phyloP scores from a whole-genome alignment of 2,329 filamentous ascomycete genomes.

The Neonectria faginata region DNA sequence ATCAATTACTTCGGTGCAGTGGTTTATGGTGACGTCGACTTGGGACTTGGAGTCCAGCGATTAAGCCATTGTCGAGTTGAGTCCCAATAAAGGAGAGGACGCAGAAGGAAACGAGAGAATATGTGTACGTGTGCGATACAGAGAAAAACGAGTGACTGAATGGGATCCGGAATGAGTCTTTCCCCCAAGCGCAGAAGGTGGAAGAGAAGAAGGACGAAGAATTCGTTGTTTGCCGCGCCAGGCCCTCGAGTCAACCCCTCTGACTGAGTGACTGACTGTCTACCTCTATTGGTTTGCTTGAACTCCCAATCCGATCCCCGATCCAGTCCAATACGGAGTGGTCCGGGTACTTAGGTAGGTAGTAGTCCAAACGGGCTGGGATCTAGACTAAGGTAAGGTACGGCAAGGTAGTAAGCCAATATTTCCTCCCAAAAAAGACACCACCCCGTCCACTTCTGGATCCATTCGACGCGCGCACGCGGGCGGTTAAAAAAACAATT shows the following conservation, averaged over 20 bases:
- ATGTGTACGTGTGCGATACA: too few species aligned
- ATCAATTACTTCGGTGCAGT: neutral
- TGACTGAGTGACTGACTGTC: too few species aligned
- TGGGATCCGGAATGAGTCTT: neutral
- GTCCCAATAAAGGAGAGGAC: conserved; percentile 1
- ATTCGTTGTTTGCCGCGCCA: too few species aligned
- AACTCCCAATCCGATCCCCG: neutral
- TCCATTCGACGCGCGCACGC: too few species aligned
- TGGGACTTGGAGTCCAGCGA: neutral
- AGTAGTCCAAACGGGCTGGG: neutral
- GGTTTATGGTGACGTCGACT: neutral
- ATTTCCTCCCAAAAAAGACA: conserved; percentile 6
- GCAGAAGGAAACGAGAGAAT: conserved; percentile 5
- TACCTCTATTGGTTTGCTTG: too few species aligned
- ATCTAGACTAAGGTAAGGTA: too few species aligned
- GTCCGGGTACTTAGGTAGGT: neutral
- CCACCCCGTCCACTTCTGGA: neutral
- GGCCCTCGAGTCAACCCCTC: neutral
- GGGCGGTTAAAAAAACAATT: neutral
- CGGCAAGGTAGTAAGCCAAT: neutral
- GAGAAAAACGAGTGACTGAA: neutral
- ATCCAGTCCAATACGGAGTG: neutral
- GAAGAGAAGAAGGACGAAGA: neutral
- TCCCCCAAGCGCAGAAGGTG: neutral
- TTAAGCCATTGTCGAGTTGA: conserved; percentile 20